These are phyloP conservation scores for Metarhizium brunneum DNA, from an alignment of 2,329 filamentous ascomycete species.

Conservation along the genomic window DNA sequence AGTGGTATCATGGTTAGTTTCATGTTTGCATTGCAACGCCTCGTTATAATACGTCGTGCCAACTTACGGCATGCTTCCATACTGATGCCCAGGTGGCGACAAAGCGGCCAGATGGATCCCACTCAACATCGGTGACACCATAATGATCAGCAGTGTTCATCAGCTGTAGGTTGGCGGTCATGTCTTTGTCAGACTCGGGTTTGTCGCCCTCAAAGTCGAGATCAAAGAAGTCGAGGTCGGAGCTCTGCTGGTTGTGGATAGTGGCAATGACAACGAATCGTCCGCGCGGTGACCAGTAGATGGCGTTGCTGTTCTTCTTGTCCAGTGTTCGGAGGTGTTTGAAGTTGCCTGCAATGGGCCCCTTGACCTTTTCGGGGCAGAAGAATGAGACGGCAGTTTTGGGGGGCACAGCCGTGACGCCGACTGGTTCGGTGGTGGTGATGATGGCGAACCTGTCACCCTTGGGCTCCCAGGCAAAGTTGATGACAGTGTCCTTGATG, in stretches of 20 bases:
- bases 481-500: constrained; percentile 97
- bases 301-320: constrained; percentile 99
- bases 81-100: constrained; percentile 87
- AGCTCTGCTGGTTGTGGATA: constrained; percentile 84
- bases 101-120: constrained; percentile 93
- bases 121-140: constrained; percentile 94
- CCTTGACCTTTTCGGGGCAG: constrained; percentile 91
- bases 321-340: constrained; percentile 90
- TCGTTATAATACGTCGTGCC: background rate
- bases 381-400: constrained; percentile 97
- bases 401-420: constrained; percentile 71
- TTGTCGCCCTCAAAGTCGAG: constrained; percentile 97
- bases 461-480: constrained; percentile 99
- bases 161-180: constrained; percentile 87
- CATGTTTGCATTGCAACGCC: background rate
- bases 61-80: constrained; percentile 89
- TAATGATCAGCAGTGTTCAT: constrained; percentile 95
- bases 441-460: constrained; percentile 96
- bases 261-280: constrained; percentile 93
- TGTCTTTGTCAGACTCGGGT: constrained; percentile 83
- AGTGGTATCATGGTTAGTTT: constrained; percentile 6
- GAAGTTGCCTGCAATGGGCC: constrained; percentile 75
- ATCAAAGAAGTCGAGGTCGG: constrained; percentile 95
- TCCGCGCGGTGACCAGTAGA: constrained; percentile 96
- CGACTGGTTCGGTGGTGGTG: constrained; percentile 76